These are phyloP conservation scores for Lojkania enalia DNA, from an alignment of 2,329 filamentous ascomycete genomes.

Conservation along the genomic window DNA sequence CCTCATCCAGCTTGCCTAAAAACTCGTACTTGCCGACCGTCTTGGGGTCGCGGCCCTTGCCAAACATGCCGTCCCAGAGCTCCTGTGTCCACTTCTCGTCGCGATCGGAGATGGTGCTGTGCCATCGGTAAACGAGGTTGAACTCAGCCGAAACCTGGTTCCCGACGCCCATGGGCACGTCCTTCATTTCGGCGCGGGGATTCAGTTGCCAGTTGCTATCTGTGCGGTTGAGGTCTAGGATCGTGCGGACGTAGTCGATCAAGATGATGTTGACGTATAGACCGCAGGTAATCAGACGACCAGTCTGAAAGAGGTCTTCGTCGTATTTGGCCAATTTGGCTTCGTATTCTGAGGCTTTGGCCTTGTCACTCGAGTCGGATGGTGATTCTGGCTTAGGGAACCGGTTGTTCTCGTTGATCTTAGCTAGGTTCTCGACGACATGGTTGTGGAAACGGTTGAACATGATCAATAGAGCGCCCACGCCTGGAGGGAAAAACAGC, in stretches of 20 bases:
- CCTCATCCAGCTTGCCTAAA: slow-evolving; percentile 63
- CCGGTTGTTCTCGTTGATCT: slow-evolving; percentile 82
- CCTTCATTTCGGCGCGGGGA: slow-evolving; percentile 68
- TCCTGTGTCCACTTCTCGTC: slow-evolving; percentile 82
- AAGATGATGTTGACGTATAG: slow-evolving; percentile 59
- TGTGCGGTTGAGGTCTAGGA: slow-evolving; percentile 63
- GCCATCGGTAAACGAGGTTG: slow-evolving; percentile 87
- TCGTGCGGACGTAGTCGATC: slow-evolving; percentile 58
- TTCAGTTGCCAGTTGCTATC: slow-evolving; percentile 83
- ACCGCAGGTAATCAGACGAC: slow-evolving; percentile 56
- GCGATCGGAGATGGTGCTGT: slow-evolving; percentile 73
- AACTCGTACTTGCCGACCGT: slow-evolving; percentile 64
- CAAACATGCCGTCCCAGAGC: slow-evolving; percentile 43
- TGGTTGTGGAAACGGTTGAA: slow-evolving; percentile 83
- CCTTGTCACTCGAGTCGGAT: slow-evolving; percentile 47
- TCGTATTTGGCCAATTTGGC: slow-evolving; percentile 43
- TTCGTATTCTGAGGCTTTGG: slow-evolving; percentile 39
- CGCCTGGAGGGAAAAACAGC: slow-evolving; percentile 68
- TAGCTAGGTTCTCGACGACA: slow-evolving; percentile 74
- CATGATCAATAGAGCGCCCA: slow-evolving; percentile 68
- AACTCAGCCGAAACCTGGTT: slow-evolving; percentile 88
- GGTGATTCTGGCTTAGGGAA: slow-evolving; percentile 65
- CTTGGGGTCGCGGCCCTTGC: slow-evolving; percentile 55
- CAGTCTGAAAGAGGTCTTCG: slow-evolving; percentile 57
- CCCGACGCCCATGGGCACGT: slow-evolving; percentile 71